Base-by-base conservation (phyloP, 169 alveolate genomes). In the Plasmodium knowlesi region DNA sequence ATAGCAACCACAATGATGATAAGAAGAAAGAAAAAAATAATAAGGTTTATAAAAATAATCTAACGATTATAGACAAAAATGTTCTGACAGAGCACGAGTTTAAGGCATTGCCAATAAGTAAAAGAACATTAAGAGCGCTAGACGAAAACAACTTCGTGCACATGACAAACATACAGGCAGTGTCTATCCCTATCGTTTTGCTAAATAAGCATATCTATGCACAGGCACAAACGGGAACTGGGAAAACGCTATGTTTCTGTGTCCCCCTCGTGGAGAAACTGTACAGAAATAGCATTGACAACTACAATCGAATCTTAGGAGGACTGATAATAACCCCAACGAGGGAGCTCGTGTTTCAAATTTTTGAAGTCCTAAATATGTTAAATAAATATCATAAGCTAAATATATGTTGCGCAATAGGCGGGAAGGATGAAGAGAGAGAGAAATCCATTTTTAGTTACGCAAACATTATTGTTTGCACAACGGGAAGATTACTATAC, bases 161-260 rank as follows among this genome's bases (percentile, higher is more conserved):
- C 67, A 86, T 86, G 93, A 86, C 93, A 34, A 86, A 86, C 70
- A 86, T 86, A 86, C 93, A 86, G 46, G 43, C 76, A 8, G 93
- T 86, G 57, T 86, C 93, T 25, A 74, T 86, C 57, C 93, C 93
- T 12, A 86, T 86, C 14, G 93, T 86, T 28, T 70, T 86, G 43
- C 80, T 86, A 74, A 86, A 86, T 86, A 86, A 86, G 81, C 93
- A 86, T 50, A 86, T 86, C 28, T 86, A 86, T 43, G 93, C 93
- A 22, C 93, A 86, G 41, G 99, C 99, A n/a, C 98, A 98, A 92
- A 98, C 99, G 16, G 99, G 99, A n/a, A 97, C 99, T 19, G 99
- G 99, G 37, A 98, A 99, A 95, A 98, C 99, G 1, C 97, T 98
- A 30, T 98, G 99, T 72, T 98, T 98, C 93, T 95, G 98, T 89